Evolutionary conservation across 176 grass and related monocot species (phyloP).

Genomic region (Carex myosuroides): DNA sequence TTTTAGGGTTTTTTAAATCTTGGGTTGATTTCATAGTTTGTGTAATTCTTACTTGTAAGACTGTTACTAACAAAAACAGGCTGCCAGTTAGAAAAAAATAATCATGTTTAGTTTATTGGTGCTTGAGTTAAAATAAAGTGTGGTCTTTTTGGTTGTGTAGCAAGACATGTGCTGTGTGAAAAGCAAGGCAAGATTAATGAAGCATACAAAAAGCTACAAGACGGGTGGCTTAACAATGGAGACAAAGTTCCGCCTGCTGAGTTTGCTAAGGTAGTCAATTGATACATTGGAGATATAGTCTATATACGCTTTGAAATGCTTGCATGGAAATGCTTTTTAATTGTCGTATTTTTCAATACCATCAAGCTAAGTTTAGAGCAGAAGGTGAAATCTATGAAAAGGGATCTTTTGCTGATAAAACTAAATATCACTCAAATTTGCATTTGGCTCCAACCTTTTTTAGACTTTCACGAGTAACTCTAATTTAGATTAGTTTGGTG

Average conservation of each 20-base stretch:
- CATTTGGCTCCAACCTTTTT: neutral
- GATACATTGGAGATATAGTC: neutral
- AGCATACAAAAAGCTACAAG: constrained; percentile 94
- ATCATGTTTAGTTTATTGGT: too few relatives aligned
- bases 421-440: neutral
- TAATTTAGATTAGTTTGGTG: neutral
- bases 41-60: too few relatives aligned
- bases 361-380: neutral
- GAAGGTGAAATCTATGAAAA: neutral
- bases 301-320: too few relatives aligned
- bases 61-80: too few relatives aligned
- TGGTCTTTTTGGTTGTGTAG: constrained; percentile 31
- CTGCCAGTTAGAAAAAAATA: too few relatives aligned
- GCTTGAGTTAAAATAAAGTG: neutral
- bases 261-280: constrained; percentile 66
- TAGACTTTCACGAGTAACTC: neutral
- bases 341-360: neutral
- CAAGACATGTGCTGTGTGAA: constrained; percentile 82
- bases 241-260: constrained; percentile 93
- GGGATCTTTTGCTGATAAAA: neutral
- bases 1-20: too few relatives aligned
- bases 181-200: constrained; percentile 98
- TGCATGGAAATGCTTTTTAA: too few relatives aligned
- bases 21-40: too few relatives aligned
- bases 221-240: constrained; percentile 83